Base-by-base conservation (phyloP, 306 rosid genomes). In the Comarum palustre region DNA sequence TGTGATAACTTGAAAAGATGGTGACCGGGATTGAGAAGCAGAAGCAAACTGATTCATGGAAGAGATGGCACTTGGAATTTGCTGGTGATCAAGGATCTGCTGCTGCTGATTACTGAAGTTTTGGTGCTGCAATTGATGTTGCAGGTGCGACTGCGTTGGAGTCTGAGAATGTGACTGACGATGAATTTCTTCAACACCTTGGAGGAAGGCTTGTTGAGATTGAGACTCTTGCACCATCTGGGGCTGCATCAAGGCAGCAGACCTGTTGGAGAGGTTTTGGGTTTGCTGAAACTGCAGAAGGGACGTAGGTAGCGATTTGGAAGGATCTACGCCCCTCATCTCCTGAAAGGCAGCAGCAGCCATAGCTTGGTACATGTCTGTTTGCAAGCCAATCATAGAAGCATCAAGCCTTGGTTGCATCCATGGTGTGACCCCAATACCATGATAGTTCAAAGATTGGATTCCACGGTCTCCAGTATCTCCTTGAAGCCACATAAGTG, bases 291-390 rank as follows among this genome's bases (percentile, higher is more conserved):
- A 94, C 54, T 91, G 97, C 78, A 88, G 83, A 54, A 87, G 86
- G 27, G 96, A 88, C 36, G 86, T 64, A 38, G 93, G 79, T 34
- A 82, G 78, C 59, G 85, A 77, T 77, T 90, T 88, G 31, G 97
- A 86, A 74, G 91, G 96, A 79, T 91, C 96, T 6, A 84, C 58
- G 3, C 77, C 77, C 83, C 98, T 85, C 86, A 88, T 91, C 71
- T 94, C 99, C 82, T 91, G 99, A 69, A 89, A 90, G 19, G 97
- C 96, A 55, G 97, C 91, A 64, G 99, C 89, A 57, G 97, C 95
- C 83, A 88, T 90, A 55, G 95, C 93, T 78, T 94, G 99, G 80
- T 90, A 90, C 87, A 91, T 75, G 61, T 94, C 99, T 16, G 96
- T 64, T 68, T 84, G 97, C 90, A 91, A 43, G 69, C 90, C 92